Percentiles rank a stretch among this genome's conserved stretches.
Conservation (phyloP, 371 early-diverging fungal genomes). For the Saksenaea vasiformis region DNA sequence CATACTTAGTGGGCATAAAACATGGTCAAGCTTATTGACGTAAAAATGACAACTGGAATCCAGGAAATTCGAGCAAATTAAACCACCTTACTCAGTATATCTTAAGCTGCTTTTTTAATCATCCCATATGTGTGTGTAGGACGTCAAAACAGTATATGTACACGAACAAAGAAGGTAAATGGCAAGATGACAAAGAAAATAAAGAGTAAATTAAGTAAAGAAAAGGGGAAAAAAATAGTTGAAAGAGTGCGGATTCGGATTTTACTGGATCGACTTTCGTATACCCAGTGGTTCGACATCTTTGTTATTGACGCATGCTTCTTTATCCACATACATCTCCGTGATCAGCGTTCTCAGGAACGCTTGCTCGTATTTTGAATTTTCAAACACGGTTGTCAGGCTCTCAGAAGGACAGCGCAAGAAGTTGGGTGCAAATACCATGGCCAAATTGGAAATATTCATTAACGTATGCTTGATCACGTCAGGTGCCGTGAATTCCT, state of each 20-base stretch:
- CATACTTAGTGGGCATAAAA: no score
- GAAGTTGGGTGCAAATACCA: slow-evolving; percentile 96
- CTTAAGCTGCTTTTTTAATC: no score
- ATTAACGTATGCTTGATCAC: slow-evolving; percentile 81
- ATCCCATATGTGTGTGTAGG: no score
- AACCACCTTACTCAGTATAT: no score
- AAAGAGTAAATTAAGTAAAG: no score
- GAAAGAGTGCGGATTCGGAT: neutral
- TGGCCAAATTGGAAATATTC: slow-evolving; percentile 88
- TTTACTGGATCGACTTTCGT: neutral
- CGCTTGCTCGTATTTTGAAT: slow-evolving; percentile 71
- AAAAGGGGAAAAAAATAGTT: neutral
- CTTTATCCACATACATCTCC: slow-evolving; percentile 24
- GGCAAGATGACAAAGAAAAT: neutral
- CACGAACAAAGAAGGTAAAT: neutral
- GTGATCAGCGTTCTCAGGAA: slow-evolving; percentile 43
- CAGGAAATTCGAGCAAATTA: no score
- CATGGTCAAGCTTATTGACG: no score
- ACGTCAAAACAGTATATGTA: neutral
- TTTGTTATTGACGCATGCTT: slow-evolving; percentile 25
- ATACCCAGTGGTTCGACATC: slow-evolving; percentile 2
- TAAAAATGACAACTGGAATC: no score
- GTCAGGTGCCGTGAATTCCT: slow-evolving; percentile 63
- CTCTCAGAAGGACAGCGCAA: slow-evolving; percentile 85
- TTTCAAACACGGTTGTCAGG: slow-evolving; percentile 75